These are phyloP conservation scores for Scytalidium sp. DNA, from an alignment of 2,329 filamentous ascomycete genomes.

Conservation along the genomic window DNA sequence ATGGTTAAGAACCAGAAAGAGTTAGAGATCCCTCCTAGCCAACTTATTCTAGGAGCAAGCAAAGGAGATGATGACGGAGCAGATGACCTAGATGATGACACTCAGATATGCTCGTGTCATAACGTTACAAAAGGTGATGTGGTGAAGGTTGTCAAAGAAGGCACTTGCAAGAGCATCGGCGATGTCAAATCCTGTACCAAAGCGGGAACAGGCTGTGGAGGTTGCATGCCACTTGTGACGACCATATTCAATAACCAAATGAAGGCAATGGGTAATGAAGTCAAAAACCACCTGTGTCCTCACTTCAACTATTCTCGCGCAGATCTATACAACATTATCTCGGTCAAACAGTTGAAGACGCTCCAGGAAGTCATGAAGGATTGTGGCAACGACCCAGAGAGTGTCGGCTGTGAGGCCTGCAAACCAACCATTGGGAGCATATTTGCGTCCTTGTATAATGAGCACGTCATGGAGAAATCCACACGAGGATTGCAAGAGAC, in stretches of 20 bases:
- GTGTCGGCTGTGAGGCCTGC: conserved; percentile 82
- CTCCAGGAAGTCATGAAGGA: conserved; percentile 76
- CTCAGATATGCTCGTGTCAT: conserved; percentile 89
- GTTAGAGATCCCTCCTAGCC: conserved; percentile 73
- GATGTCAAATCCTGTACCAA: conserved; percentile 90
- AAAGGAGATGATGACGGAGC: conserved; percentile 71
- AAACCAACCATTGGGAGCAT: conserved; percentile 82
- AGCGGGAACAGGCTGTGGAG: conserved; percentile 85
- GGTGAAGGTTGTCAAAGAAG: conserved; percentile 68
- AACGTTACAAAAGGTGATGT: conserved; percentile 87
- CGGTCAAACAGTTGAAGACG: conserved; percentile 72
- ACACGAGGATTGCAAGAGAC: conserved; percentile 81
- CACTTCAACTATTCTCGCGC: conserved; percentile 83
- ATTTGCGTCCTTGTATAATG: conserved; percentile 78
- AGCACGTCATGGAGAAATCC: conserved; percentile 71
- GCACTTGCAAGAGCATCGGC: conserved; percentile 75
- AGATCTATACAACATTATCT: conserved; percentile 87
- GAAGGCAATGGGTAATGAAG: conserved; percentile 79
- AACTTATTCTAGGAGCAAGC: conserved; percentile 78
- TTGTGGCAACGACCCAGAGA: conserved; percentile 67
- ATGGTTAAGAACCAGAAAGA: conserved; percentile 82
- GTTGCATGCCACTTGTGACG: conserved; percentile 84
- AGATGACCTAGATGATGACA: conserved; percentile 78
- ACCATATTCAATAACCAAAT: conserved; percentile 90
- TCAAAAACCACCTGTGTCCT: conserved; percentile 80